phyloP scores from a whole-genome alignment of 768 basidiomycete species.

The Symmetrospora coprosmae region DNA sequence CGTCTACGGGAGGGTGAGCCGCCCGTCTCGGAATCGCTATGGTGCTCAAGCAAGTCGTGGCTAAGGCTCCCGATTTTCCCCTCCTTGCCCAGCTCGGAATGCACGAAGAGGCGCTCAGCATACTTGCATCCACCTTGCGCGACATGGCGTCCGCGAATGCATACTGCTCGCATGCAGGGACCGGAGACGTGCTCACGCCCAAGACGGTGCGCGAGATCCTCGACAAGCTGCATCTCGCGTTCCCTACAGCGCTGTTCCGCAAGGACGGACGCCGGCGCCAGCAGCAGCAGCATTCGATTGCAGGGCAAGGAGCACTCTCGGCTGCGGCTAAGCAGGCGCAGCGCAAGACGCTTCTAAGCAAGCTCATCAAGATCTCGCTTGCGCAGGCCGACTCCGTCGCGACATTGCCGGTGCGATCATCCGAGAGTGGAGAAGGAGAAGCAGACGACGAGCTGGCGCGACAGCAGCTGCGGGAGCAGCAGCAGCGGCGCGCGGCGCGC shows the following conservation, averaged over 20 bases:
- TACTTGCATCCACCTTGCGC: conserved; percentile 54
- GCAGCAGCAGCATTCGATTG: not conserved
- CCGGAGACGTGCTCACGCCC: conserved; percentile 48
- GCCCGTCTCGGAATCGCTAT: too few species aligned
- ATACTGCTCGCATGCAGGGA: conserved; percentile 67
- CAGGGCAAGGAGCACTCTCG: too few species aligned
- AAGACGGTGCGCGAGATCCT: conserved; percentile 35
- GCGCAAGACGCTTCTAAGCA: not conserved
- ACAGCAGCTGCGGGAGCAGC: not conserved
- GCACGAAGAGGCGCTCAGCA: conserved; percentile 51
- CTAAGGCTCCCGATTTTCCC: not conserved
- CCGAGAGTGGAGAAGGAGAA: too few species aligned
- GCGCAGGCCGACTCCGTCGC: too few species aligned
- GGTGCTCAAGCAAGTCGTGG: too few species aligned
- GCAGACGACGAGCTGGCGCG: not conserved
- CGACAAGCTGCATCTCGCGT: not conserved
- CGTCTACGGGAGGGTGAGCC: conserved; percentile 61
- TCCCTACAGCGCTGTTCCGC: conserved; percentile 4
- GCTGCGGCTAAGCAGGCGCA: not conserved
- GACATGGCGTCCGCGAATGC: conserved; percentile 68
- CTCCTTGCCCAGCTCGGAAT: conserved; percentile 46
- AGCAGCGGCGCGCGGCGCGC: conserved; percentile 2
- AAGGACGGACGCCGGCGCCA: conserved; percentile 7
- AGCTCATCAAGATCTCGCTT: conserved; percentile 20
- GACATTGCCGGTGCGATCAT: too few species aligned